Base-by-base conservation (phyloP, 1,284 basidiomycete genomes). In the Athelia psychrophila region DNA sequence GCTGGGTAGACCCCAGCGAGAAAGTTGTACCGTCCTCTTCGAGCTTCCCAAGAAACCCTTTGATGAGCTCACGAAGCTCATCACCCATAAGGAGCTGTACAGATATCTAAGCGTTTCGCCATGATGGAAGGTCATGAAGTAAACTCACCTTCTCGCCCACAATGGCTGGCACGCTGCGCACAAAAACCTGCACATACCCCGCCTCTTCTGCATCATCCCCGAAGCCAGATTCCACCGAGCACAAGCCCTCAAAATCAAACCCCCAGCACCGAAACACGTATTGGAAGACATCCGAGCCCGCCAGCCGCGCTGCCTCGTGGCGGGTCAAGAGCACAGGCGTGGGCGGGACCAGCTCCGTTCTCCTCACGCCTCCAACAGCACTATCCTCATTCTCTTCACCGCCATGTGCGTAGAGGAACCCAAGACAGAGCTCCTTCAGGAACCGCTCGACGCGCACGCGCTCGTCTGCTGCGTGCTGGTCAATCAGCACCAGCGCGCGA, bases 391-490 rank as follows among this genome's bases (percentile, higher is more conserved):
- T 54, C 54, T 60, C 47, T 63, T 60, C 49, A 64, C 56, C 44
- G 50, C 56, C 20, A 52, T 57, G 32, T 58, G 56, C 49, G 58
- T 54, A 55, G 60, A 84, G 71, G 63, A 88, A 92, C 3, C 83
- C 83, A 51, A 73, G 61, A 65, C 89, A 91, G 19, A 93, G 67
- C 49, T 84, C 80, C 55, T 77, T 76, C 51, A 95, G 74, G 63
- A 92, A 88, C n/a, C 74, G 72, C 68, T 98, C 95, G 46, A 97
- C 89, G 20, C 93, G 83, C 25, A 95, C 75, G 9, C 95, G 83
- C 70, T 98, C 95, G 64, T 97, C 93, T 8, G 94, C 95, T 3
- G 95, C 95, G 64, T 98, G 95, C 67, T 98, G 95, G 71, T 98
- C 95, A 44, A 98, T 78, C 52, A 97, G 76, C 23, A 95, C 77